Conservation (phyloP, 805 yeast species). For the Wickerhamiella domercqiae region DNA sequence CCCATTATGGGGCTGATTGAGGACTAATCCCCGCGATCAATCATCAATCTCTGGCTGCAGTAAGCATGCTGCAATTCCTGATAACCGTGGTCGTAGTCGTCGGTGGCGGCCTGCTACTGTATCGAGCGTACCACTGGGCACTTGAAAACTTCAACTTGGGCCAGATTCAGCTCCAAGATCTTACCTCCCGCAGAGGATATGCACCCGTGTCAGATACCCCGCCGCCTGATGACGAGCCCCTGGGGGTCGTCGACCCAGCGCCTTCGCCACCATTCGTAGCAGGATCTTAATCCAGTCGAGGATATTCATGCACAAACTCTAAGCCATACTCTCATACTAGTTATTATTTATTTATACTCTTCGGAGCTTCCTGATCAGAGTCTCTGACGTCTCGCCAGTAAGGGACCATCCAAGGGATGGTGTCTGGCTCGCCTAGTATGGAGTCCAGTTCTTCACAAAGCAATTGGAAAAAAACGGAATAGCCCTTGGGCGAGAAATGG, state of each 20-base stretch:
- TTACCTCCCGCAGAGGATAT: conserved; percentile 8
- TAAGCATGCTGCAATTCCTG: conserved; percentile 8
- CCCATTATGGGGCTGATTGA: no score
- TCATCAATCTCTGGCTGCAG: no score
- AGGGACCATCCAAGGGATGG: background rate
- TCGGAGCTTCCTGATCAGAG: no score
- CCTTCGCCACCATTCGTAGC: no score
- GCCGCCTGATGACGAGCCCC: no score
- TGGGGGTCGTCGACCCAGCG: no score
- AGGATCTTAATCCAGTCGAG: background rate
- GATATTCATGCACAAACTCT: background rate
- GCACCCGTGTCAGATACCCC: background rate
- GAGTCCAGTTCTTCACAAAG: conserved; percentile 2
- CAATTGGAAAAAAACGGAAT: conserved; percentile 28
- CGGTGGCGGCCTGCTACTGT: conserved; percentile 9
- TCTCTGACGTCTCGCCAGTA: no score
- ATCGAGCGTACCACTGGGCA: conserved; percentile 15
- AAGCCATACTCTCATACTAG: background rate
- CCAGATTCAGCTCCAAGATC: conserved; percentile 16
- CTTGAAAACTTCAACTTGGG: conserved; percentile 16
- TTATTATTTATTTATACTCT: background rate
- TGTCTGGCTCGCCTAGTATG: background rate
- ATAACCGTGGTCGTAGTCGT: conserved; percentile 6
- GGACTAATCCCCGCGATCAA: no score
- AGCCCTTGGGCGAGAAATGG: conserved; percentile 43